Percentiles rank a stretch among this genome's conserved stretches.
These are phyloP conservation scores for Hypomontagnella submonticulosa DNA, from an alignment of 495 filamentous ascomycete species.

Conservation along the genomic window DNA sequence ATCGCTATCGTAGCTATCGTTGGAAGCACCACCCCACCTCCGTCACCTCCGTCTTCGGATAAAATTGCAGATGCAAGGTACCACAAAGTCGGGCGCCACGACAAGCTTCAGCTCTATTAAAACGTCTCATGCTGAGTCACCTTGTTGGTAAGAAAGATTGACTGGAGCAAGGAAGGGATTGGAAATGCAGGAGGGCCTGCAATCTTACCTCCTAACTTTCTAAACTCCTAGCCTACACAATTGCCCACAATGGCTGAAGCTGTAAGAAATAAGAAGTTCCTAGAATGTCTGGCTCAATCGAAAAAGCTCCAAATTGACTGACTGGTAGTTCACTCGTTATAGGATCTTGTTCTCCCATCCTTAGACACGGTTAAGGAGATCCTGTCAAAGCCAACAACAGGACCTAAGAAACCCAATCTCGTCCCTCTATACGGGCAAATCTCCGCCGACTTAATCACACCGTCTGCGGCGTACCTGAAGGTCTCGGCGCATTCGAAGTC, in stretches of 20 bases:
- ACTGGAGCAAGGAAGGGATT: constrained; percentile 10
- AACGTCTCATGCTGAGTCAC: constrained; percentile 28
- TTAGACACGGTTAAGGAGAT: constrained; percentile 46
- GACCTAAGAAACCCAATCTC: constrained; percentile 69
- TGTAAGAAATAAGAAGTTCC: constrained; percentile 37
- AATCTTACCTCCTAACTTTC: constrained; percentile 5
- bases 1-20: no score
- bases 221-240: constrained; percentile 1
- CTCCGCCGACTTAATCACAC: constrained; percentile 90
- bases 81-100: constrained; percentile 1
- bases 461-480: constrained; percentile 90
- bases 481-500: constrained; percentile 76
- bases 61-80: constrained; percentile 28
- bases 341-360: constrained; percentile 49
- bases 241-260: constrained; percentile 49
- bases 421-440: constrained; percentile 88
- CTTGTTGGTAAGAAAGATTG: constrained; percentile 9
- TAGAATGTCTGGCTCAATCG: constrained; percentile 17
- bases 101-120: neutral
- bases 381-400: constrained; percentile 39
- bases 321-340: constrained; percentile 18
- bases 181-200: constrained; percentile 10
- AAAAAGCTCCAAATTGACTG: constrained; percentile 14
- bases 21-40: constrained; percentile 5
- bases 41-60: constrained; percentile 36